phyloP scores from a whole-genome alignment of 2,329 filamentous ascomycete genomes.

The Hypoxylon sp. region DNA sequence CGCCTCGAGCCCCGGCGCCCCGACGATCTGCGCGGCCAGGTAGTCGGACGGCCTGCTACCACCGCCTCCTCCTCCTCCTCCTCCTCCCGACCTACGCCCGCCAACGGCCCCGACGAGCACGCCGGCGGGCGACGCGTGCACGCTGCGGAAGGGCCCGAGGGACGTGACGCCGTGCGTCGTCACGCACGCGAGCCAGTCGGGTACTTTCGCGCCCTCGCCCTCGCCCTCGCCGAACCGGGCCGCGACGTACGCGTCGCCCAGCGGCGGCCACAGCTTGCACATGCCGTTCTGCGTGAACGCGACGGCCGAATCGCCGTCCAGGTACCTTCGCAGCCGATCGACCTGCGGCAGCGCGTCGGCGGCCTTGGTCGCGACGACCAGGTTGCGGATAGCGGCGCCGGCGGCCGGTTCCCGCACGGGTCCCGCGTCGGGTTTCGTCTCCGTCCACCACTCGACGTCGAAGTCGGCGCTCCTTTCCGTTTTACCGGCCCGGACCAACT shows the following conservation, averaged over 20 bases:
- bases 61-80: no score
- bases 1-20: constrained; percentile 58
- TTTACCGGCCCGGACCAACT: constrained; percentile 55
- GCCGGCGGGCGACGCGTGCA: constrained; percentile 64
- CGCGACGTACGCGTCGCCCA: constrained; percentile 58
- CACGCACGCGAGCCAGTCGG: constrained; percentile 78
- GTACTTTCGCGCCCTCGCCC: constrained; percentile 51
- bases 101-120: constrained; percentile 62
- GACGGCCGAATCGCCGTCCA: constrained; percentile 75
- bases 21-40: constrained; percentile 57
- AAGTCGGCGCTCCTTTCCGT: constrained; percentile 54
- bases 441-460: constrained; percentile 67
- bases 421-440: constrained; percentile 54
- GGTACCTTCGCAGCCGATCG: constrained; percentile 69
- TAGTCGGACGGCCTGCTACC: constrained; percentile 49
- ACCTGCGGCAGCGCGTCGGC: constrained; percentile 72
- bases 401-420: constrained; percentile 56
- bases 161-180: constrained; percentile 68
- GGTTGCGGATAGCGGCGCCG: constrained; percentile 68
- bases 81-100: neutral
- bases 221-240: constrained; percentile 54
- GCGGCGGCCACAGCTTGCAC: constrained; percentile 71
- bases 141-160: constrained; percentile 61
- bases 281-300: constrained; percentile 90
- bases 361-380: constrained; percentile 85